A percentile compares a stretch with the other conserved stretches of the same genome.
Evolutionary conservation across 2,329 filamentous ascomycete genomes (phyloP).

Genomic region (Leptoxyphium fumago): DNA sequence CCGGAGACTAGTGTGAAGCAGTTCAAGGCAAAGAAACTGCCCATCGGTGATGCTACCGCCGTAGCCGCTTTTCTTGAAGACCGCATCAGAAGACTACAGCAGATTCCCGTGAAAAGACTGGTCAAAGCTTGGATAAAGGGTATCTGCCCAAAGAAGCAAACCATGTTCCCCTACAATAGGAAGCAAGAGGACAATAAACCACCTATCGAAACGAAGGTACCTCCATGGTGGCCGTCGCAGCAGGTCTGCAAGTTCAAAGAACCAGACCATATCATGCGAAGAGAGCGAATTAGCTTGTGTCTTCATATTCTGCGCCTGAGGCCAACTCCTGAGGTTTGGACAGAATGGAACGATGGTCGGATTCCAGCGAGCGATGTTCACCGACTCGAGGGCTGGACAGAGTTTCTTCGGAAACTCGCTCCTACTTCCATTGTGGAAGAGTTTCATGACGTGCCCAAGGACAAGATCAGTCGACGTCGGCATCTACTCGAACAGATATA

Average conservation of each 20-base stretch:
- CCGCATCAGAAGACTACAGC: conserved; percentile 52
- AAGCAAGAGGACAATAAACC: conserved; percentile 38
- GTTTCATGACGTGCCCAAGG: conserved; percentile 5
- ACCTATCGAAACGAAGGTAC: conserved; percentile 24
- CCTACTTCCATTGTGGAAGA: conserved; percentile 14
- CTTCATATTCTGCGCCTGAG: conserved; percentile 18
- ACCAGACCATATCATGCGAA: conserved; percentile 57
- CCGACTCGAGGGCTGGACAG: conserved; percentile 14
- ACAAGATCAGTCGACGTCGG: neutral
- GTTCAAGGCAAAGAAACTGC: neutral
- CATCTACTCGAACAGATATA: neutral
- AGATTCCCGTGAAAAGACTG: conserved; percentile 56
- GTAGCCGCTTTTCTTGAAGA: conserved; percentile 47
- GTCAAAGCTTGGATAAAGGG: conserved; percentile 64
- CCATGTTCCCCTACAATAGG: conserved; percentile 52
- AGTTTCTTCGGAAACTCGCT: conserved; percentile 14
- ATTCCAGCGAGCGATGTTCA: conserved; percentile 11
- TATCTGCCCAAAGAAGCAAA: conserved; percentile 64
- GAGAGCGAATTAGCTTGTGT: conserved; percentile 20
- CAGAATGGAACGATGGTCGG: conserved; percentile 13
- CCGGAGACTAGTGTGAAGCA: no score
- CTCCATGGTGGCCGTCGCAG: conserved; percentile 21
- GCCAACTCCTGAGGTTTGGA: conserved; percentile 13
- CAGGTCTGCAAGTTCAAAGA: conserved; percentile 49
- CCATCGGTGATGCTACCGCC: conserved; percentile 37